Evolutionary conservation across 352 stramenopile species (phyloP), one percentile per base, ranked within the genome.

Genomic region (Globisporangium orthogonon): DNA sequence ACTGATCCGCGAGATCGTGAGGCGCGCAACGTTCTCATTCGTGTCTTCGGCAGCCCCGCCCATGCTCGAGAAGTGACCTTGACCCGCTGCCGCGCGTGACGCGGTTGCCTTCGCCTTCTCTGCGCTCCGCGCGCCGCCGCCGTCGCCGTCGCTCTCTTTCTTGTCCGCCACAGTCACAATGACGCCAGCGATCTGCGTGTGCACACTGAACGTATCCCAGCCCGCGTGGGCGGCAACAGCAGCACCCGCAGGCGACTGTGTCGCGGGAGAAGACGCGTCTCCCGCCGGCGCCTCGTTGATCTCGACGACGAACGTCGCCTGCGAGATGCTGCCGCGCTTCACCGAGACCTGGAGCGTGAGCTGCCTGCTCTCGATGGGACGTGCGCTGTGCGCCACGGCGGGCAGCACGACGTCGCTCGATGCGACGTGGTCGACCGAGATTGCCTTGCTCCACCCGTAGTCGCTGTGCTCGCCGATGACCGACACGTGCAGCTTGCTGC

Each of bases 141-240:
- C 33, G 18, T 23, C 40, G 23, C 23, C 23, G 13, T n/a, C 59
- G 14, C 23, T 47, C 37, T 54, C 35, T 7, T 74, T 82, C 56
- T 81, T 86, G 58, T 93, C 83, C 0, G 77, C 78, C 3, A 94
- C 61, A 4, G 84, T 92, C 29, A 94, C 60, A 7, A 83, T 76
- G 6, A 91, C 45, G 6, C 82, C 79, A 7, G 81, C 82, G 11
- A 94, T 62, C 56, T 94, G 82, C 15, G 74, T 76, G 54, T 91
- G 72, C 30, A 91, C 55, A 13, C 64, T 89, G 37, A 89, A 76
- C 3, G 62, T 75, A 31, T 90, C 75, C 82, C 82, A 91, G 15
- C 49, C 65, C 7, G 33, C 41, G 31, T 56, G 59, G 1, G 43
- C 15, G 6, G 31, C 7, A 10, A 39, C 40, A 9, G 54, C 58